Base-by-base conservation (phyloP, 345 rosid species). In the Nasturtium officinale region DNA sequence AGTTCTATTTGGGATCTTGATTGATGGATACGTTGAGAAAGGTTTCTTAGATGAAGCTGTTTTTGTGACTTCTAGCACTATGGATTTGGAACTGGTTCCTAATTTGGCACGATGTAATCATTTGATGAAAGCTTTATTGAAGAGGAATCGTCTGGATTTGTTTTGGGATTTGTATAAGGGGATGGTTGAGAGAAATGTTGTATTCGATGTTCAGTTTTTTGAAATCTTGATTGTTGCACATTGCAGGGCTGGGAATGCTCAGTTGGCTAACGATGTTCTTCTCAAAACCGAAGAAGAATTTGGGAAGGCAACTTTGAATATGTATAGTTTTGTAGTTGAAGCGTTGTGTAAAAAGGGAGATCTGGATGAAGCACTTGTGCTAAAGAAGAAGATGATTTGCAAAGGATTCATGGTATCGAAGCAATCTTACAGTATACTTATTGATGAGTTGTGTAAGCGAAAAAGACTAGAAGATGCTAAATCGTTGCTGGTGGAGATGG, bases 121-220 rank as follows among this genome's bases (percentile, higher is more conserved):
- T 23, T 70, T 89, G 72, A 72, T 90, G 84, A 83, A 71, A 61
- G 89, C 84, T 71, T 86, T 90, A 67, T 68, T 85, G 81, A 89
- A 82, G 69, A 69, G 70, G 47, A 78, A 85, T 63, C 78, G 67
- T 47, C 17, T 80, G 81, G 86, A 80, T 30, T 76, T 87, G 77
- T 89, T 92, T 77, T 90, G 96, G 91, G 77, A 78, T 79, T 82
- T 79, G 43, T 84, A 83, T 54, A 58, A 82, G 63, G 81, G 56
- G 61, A 87, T 92, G 86, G 13, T 72, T 43, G 89, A 85, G 68
- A 79, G 74, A 48, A 74, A 82, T 58, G 25, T 86, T 20, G 82
- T 64, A 16, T 86, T 81, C 20, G 91, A 88, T 82, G 79, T 74
- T 53, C 84, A 81, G 45, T 80, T 80, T 59, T 86, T 81, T 60